phyloP scores from a whole-genome alignment of 2,329 filamentous ascomycete genomes.

The Ophiostoma ulmi region DNA sequence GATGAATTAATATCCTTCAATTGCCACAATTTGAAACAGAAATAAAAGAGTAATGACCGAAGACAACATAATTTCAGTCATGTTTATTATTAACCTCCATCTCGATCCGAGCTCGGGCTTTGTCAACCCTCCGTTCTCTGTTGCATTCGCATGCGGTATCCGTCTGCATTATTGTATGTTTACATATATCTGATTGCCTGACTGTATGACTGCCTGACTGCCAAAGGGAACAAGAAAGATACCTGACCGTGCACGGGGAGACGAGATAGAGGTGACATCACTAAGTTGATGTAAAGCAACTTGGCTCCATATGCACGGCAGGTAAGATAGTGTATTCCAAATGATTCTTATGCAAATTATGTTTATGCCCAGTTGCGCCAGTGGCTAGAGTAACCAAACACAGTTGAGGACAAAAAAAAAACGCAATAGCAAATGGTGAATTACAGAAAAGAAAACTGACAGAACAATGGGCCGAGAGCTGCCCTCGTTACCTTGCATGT shows the following conservation, averaged over 20 bases:
- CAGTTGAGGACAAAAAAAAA: too few relatives aligned
- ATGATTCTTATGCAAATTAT: neutral
- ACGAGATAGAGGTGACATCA: neutral
- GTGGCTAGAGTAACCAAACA: too few relatives aligned
- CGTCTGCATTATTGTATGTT: neutral
- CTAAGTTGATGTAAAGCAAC: neutral
- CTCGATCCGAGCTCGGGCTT: constrained; percentile 6
- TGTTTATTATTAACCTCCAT: neutral
- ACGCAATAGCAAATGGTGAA: neutral
- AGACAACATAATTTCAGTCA: neutral
- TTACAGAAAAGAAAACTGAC: neutral
- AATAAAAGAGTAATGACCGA: too few relatives aligned
- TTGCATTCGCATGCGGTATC: neutral
- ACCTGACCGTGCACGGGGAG: neutral
- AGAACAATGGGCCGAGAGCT: neutral
- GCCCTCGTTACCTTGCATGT: neutral
- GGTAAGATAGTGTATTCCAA: neutral
- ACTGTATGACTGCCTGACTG: neutral
- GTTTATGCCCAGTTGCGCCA: neutral
- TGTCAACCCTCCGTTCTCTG: neutral
- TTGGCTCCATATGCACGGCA: neutral
- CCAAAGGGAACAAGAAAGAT: neutral
- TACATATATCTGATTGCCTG: neutral
- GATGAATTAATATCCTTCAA: too few relatives aligned
- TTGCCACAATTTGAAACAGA: too few relatives aligned